A percentile compares a stretch with the other conserved stretches of the same genome.
Conservation (phyloP, 306 rosid genomes). For the Potentilla sterilis region DNA sequence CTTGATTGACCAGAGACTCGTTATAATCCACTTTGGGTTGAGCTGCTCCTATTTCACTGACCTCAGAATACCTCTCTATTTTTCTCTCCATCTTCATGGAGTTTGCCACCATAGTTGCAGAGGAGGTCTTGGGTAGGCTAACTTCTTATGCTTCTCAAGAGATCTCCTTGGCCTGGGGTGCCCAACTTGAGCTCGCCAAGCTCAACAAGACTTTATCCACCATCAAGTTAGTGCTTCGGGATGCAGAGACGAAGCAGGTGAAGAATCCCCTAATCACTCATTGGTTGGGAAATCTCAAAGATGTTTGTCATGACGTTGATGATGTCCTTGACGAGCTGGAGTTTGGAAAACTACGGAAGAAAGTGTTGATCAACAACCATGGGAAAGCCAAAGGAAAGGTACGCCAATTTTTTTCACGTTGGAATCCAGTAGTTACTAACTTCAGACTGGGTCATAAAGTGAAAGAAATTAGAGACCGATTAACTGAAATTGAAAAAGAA, state of each 20-base stretch:
- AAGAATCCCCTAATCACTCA: neutral
- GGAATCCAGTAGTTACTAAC: neutral
- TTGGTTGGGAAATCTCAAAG: slow-evolving; percentile 7
- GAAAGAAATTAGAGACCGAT: neutral
- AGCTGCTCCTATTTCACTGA: too few relatives aligned
- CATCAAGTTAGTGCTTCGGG: neutral
- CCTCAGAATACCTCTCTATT: neutral
- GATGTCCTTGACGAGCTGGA: slow-evolving; percentile 18
- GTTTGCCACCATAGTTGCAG: neutral
- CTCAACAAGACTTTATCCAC: neutral
- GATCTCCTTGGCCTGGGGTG: neutral
- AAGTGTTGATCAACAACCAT: neutral
- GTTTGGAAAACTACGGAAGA: neutral
- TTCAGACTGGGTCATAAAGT: too few relatives aligned
- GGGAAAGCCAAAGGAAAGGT: neutral
- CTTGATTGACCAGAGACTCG: too few relatives aligned
- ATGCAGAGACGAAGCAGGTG: slow-evolving; percentile 9
- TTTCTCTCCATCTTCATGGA: neutral
- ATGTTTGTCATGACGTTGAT: neutral
- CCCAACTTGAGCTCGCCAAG: neutral
- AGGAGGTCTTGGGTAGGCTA: neutral
- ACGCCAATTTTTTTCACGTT: neutral
- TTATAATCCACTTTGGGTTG: too few relatives aligned
- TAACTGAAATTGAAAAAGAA: neutral
- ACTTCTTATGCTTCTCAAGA: neutral